phyloP scores from a whole-genome alignment of 2,329 filamentous ascomycete genomes.

The Peltaster fructicola region DNA sequence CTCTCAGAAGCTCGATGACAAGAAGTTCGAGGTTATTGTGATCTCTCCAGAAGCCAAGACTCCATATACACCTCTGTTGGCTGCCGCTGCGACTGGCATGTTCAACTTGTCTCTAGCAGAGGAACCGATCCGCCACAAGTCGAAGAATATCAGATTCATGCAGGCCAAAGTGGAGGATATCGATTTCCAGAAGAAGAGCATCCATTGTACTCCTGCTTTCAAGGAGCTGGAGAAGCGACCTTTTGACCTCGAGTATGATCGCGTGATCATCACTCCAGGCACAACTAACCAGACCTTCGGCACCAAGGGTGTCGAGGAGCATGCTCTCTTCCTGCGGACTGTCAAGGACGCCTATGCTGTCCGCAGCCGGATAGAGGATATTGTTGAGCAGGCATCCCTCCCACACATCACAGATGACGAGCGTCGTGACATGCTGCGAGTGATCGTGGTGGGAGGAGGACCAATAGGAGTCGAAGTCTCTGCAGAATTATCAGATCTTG shows the following conservation, averaged over 20 bases:
- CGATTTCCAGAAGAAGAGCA: slow-evolving; percentile 19
- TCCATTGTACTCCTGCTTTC: slow-evolving; percentile 20
- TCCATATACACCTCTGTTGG: slow-evolving; percentile 28
- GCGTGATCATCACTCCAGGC: slow-evolving; percentile 25
- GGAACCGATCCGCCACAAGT: slow-evolving; percentile 26
- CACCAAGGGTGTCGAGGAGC: slow-evolving; percentile 22
- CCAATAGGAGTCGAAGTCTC: slow-evolving; percentile 27
- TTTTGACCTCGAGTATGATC: slow-evolving; percentile 26
- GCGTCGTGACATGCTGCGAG: slow-evolving; percentile 20
- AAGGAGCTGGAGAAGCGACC: slow-evolving; percentile 13
- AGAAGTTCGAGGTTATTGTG: slow-evolving; percentile 23
- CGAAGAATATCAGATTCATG: slow-evolving; percentile 8
- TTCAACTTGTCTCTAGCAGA: slow-evolving; percentile 30
- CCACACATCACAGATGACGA: slow-evolving; percentile 14
- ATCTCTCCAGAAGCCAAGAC: slow-evolving; percentile 26
- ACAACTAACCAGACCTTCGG: slow-evolving; percentile 24
- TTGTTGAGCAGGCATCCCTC: slow-evolving; percentile 21
- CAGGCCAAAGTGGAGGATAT: slow-evolving; percentile 21
- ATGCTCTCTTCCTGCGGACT: slow-evolving; percentile 23
- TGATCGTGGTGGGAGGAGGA: slow-evolving; percentile 26
- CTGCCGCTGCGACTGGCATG: slow-evolving; percentile 27
- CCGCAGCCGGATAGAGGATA: slow-evolving; percentile 20
- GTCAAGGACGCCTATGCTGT: slow-evolving; percentile 19
- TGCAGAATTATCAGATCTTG: slow-evolving; percentile 27
- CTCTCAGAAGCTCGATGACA: slow-evolving; percentile 19